Base-by-base conservation (phyloP, 2,329 filamentous ascomycete genomes). In the Emergomyces orientalis region DNA sequence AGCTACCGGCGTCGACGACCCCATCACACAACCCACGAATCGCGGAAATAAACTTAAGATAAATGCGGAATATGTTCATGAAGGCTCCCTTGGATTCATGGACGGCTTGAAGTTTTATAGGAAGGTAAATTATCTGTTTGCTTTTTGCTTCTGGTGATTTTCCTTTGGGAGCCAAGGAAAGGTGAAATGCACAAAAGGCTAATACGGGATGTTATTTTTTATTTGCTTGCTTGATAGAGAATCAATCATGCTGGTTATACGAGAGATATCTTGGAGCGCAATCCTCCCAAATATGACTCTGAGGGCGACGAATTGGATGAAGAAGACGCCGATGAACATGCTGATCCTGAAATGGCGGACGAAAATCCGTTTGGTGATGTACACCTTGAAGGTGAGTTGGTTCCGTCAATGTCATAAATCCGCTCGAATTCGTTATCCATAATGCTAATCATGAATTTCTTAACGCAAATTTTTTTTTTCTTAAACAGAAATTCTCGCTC, bases 181-280 rank as follows among this genome's bases (percentile, higher is more conserved):
- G 25, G 11, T 5, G 4, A 55, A 37, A 27, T 11, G 22, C 30
- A 34, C n/a, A 30, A 41, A 45, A 58, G 25, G 19, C 37, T 30
- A 32, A 58, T 30, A 11, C 13, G 13, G n/a, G 13, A 32, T 49
- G n/a, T 49, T 8, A 49, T 49, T 27, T 58, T 13, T 41, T 32
- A n/a, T 43, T 39, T 17, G 22, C 56, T 54, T 11, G 56, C 22
- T 19, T 39, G 43, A 65, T 64, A 86, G 82, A 82, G 78, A 73
- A 79, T 86, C 66, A 81, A 84, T 55, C 84, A 87, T 70, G 84
- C 83, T 51, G 85, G 85, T 56, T 86, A 86, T 71, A 77, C 79
- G 51, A 79, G 85, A 68, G 79, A 82, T 69, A 85, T 86, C 60
- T 76, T 87, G 57, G 78, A 80, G 66, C 79, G 77, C 49, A 87